These are phyloP conservation scores for Quercus dentata DNA, from an alignment of 306 rosid genomes.

Conservation along the genomic window DNA sequence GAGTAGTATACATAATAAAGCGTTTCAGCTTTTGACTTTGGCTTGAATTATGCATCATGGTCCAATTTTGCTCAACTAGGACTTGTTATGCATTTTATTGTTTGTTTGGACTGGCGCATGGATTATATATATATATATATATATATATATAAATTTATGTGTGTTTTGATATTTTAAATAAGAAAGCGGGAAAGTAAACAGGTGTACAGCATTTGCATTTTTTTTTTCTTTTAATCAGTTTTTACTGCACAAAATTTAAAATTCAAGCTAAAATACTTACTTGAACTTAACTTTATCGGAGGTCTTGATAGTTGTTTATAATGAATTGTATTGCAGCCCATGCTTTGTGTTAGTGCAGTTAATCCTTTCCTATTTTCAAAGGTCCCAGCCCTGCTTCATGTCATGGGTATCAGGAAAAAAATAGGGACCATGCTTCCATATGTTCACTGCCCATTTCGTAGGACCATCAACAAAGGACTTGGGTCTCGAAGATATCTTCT, in stretches of 20 bases:
- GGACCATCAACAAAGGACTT: conserved; percentile 76
- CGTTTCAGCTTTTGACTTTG: background rate
- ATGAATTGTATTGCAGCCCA: conserved; percentile 81
- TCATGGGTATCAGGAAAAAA: conserved; percentile 83
- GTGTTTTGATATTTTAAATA: background rate
- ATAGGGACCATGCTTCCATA: conserved; percentile 75
- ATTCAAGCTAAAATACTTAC: background rate
- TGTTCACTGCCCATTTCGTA: conserved; percentile 83
- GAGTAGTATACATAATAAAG: background rate
- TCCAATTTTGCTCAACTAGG: background rate
- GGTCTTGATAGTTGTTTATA: background rate
- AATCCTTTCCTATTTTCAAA: conserved; percentile 95
- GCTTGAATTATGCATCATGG: background rate
- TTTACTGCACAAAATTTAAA: background rate
- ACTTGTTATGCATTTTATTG: background rate
- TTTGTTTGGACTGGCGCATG: background rate
- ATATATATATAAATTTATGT: background rate
- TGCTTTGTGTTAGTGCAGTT: conserved; percentile 98
- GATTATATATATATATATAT: background rate
- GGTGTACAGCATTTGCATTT: background rate
- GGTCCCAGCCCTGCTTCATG: conserved; percentile 85
- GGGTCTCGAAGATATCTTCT: conserved; percentile 87
- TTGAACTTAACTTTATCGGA: background rate
- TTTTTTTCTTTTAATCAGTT: background rate
- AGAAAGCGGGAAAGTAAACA: background rate